phyloP scores from a whole-genome alignment of 306 rosid species.

The Clitoria ternatea region DNA sequence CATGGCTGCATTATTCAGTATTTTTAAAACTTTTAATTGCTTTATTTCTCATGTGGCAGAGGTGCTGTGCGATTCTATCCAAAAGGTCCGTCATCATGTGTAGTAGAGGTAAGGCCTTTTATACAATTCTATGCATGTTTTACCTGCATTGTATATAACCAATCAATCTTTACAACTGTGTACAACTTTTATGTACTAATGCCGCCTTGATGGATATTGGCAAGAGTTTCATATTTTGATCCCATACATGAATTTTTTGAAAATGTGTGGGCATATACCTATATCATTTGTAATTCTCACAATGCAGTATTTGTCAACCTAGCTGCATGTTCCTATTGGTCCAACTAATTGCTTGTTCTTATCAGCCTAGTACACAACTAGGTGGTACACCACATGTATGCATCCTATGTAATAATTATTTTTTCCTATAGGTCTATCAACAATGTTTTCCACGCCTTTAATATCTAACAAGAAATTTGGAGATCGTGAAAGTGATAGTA shows the following conservation, averaged over 20 bases:
- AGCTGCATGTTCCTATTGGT: not conserved
- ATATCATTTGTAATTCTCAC: not conserved
- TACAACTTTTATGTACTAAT: not conserved
- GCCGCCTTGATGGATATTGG: not conserved
- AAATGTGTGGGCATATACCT: not conserved
- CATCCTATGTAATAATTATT: not conserved
- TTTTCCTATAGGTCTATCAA: slow-evolving; percentile 6
- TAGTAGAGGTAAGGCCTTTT: slow-evolving; percentile 69
- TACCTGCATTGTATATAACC: not conserved
- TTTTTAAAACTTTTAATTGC: slow-evolving; percentile 27
- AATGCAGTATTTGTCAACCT: slow-evolving; percentile 5
- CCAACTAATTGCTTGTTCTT: slow-evolving; percentile 10
- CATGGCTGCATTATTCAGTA: not conserved
- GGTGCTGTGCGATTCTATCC: slow-evolving; percentile 97
- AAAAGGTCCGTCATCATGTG: slow-evolving; percentile 78
- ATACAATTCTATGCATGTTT: not conserved
- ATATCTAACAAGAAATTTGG: slow-evolving; percentile 10
- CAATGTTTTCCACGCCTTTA: slow-evolving; percentile 2
- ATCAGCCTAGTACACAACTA: slow-evolving; percentile 13
- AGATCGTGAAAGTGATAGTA: not conserved
- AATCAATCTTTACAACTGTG: not conserved
- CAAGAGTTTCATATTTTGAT: slow-evolving; percentile 17
- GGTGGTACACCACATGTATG: slow-evolving; percentile 21
- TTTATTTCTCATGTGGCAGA: slow-evolving; percentile 51
- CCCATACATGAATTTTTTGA: not conserved